phyloP scores from a whole-genome alignment of 2,329 filamentous ascomycete genomes.

The Epichloe sp. region DNA sequence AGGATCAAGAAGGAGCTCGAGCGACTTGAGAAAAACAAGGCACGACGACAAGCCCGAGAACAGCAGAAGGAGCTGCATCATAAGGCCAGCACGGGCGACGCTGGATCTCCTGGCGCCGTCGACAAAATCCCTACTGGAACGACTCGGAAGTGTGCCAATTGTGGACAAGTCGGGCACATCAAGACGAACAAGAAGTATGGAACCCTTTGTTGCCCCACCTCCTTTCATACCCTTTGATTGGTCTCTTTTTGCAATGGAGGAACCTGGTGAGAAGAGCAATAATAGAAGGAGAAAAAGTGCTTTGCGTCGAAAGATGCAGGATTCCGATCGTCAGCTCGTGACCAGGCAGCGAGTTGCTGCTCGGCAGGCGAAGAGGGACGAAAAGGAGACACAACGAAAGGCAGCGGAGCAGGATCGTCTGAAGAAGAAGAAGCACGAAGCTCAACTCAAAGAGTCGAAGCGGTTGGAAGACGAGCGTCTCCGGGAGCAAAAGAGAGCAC shows the following conservation, averaged over 20 bases:
- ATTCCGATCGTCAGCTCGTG: constrained; percentile 11
- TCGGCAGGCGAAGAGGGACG: constrained; percentile 1
- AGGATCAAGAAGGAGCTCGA: constrained; percentile 52
- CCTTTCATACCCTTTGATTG: constrained; percentile 20
- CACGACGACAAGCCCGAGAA: constrained; percentile 78
- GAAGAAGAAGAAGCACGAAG: constrained; percentile 3
- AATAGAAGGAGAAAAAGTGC: constrained; percentile 8
- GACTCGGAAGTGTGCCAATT: constrained; percentile 91
- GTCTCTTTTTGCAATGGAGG: constrained; percentile 12
- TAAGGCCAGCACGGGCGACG: constrained; percentile 28
- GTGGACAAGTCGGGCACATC: constrained; percentile 92
- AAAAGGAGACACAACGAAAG: constrained; percentile 1
- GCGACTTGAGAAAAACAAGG: constrained; percentile 81
- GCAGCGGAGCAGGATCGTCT: constrained; percentile 4
- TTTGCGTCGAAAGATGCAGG: constrained; percentile 11
- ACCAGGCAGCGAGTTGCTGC: constrained; percentile 7
- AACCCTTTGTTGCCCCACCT: constrained; percentile 15
- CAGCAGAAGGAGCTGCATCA: constrained; percentile 64
- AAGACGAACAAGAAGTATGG: constrained; percentile 96
- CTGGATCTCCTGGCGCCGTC: constrained; percentile 34
- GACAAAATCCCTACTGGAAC: constrained; percentile 52
- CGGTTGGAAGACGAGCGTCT: constrained; percentile 10
- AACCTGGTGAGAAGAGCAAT: constrained; percentile 5
- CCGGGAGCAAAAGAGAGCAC: constrained; percentile 7
- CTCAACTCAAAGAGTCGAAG: constrained; percentile 4